A percentile compares a stretch with the other conserved stretches of the same genome.
Conservation (phyloP, 306 rosid species). For the Malus sieversii region DNA sequence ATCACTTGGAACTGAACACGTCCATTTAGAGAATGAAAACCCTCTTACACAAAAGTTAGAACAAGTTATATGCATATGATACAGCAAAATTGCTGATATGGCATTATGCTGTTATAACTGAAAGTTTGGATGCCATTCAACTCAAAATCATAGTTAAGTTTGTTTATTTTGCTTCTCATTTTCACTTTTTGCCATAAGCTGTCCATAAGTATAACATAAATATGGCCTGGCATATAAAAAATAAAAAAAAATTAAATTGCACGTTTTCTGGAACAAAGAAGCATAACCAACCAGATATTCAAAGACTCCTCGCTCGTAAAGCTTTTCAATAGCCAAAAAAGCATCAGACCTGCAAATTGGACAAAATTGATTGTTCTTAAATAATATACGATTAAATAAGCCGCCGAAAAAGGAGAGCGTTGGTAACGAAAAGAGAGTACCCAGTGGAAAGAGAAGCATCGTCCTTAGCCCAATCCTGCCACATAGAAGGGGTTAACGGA, state of each 20-base stretch:
- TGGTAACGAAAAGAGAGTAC: constrained; percentile 21
- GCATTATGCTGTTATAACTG: background rate
- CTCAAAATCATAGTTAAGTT: background rate
- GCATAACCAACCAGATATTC: constrained; percentile 71
- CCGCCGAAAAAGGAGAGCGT: background rate
- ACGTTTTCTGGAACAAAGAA: background rate
- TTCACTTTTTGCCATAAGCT: background rate
- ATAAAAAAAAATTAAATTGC: background rate
- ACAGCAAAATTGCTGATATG: background rate
- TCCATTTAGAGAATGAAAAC: background rate
- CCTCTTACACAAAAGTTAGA: background rate
- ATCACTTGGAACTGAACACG: background rate
- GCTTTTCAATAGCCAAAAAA: constrained; percentile 39
- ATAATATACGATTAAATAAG: background rate
- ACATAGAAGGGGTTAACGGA: constrained; percentile 68
- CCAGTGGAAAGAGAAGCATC: constrained; percentile 55
- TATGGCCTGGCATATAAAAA: background rate
- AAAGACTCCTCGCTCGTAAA: constrained; percentile 61
- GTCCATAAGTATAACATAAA: background rate
- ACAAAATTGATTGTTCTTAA: background rate
- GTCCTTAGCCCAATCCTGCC: constrained; percentile 90
- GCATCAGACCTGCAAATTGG: constrained; percentile 41
- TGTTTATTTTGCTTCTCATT: background rate
- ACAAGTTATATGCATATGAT: background rate
- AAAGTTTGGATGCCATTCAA: background rate